These are phyloP conservation scores for Pseudofabraea citricarpa DNA, from an alignment of 2,329 filamentous ascomycete species.

Conservation along the genomic window DNA sequence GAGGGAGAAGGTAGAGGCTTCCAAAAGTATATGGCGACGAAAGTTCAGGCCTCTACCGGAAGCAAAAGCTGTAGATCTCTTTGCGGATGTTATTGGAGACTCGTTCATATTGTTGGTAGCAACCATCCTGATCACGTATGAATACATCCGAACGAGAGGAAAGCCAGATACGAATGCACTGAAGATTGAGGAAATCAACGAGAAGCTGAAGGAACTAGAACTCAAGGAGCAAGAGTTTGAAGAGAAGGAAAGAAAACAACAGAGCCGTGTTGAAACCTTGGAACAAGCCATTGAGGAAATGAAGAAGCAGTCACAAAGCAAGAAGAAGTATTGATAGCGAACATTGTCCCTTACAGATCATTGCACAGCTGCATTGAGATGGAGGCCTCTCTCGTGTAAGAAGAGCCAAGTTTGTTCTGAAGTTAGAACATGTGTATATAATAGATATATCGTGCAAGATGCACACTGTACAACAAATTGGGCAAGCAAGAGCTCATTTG, in stretches of 20 bases:
- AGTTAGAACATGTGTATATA: too few relatives aligned
- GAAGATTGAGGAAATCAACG: slow-evolving; percentile 47
- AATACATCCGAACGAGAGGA: slow-evolving; percentile 52
- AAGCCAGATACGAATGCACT: slow-evolving; percentile 56
- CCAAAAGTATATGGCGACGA: slow-evolving; percentile 53
- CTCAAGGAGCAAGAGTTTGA: slow-evolving; percentile 48
- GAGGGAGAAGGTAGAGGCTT: slow-evolving; percentile 30
- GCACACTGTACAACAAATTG: too few relatives aligned
- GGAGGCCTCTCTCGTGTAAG: too few relatives aligned
- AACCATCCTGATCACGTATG: slow-evolving; percentile 52
- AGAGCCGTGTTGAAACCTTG: slow-evolving; percentile 24
- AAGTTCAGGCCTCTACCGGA: slow-evolving; percentile 61
- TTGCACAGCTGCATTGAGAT: too few relatives aligned
- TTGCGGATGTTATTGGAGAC: slow-evolving; percentile 62
- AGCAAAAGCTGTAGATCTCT: slow-evolving; percentile 60
- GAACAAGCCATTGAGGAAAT: slow-evolving; percentile 27
- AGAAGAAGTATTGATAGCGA: too few relatives aligned
- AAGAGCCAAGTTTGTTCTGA: too few relatives aligned
- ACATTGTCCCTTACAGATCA: too few relatives aligned
- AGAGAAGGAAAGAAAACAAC: slow-evolving; percentile 35
- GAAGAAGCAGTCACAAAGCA: slow-evolving; percentile 7
- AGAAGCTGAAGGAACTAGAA: slow-evolving; percentile 48
- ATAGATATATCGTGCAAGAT: not conserved
- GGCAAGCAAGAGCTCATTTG: not conserved
- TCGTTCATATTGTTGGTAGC: slow-evolving; percentile 58